Percentiles rank a stretch among this genome's conserved stretches.
Evolutionary conservation across 352 stramenopile genomes (phyloP).

Genomic region (Globisporangium paroecandrum): DNA sequence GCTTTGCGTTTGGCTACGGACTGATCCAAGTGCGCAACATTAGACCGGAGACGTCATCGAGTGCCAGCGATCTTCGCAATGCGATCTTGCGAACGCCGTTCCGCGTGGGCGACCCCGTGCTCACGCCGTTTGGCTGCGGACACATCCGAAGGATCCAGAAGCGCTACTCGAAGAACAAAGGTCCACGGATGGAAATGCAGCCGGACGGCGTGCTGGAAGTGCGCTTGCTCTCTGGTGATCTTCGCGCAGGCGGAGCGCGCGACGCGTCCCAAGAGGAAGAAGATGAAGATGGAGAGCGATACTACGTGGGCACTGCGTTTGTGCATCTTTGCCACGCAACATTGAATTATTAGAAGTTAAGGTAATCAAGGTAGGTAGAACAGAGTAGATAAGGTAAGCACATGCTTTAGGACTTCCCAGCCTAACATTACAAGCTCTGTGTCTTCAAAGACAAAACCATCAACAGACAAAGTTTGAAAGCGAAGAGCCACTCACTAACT

Average conservation of each 20-base stretch:
- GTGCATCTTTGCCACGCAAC: conserved; percentile 12
- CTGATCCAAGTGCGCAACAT: conserved; percentile 57
- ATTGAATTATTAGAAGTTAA: conserved; percentile 17
- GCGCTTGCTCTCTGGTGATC: conserved; percentile 12
- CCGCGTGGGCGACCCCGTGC: conserved; percentile 52
- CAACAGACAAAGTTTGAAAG: not conserved
- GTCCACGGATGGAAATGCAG: not conserved
- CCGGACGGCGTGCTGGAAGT: conserved; percentile 13
- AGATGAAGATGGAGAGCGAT: conserved; percentile 3
- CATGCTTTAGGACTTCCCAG: not conserved
- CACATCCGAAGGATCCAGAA: conserved; percentile 31
- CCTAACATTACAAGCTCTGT: not conserved
- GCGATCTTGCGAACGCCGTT: conserved; percentile 27
- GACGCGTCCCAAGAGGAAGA: not conserved
- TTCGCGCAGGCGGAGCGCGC: not conserved
- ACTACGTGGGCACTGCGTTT: conserved; percentile 13
- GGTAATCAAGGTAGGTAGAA: not conserved
- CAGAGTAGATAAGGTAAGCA: not conserved
- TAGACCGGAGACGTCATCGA: conserved; percentile 36
- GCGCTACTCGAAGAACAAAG: not conserved
- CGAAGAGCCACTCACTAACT: not conserved
- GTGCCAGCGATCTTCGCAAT: conserved; percentile 21
- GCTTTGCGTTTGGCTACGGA: conserved; percentile 61
- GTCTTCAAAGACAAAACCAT: not conserved
- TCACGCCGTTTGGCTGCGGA: conserved; percentile 67